Conservation (phyloP, 2,329 filamentous ascomycete species). For the Ophiostoma triangulosporum region DNA sequence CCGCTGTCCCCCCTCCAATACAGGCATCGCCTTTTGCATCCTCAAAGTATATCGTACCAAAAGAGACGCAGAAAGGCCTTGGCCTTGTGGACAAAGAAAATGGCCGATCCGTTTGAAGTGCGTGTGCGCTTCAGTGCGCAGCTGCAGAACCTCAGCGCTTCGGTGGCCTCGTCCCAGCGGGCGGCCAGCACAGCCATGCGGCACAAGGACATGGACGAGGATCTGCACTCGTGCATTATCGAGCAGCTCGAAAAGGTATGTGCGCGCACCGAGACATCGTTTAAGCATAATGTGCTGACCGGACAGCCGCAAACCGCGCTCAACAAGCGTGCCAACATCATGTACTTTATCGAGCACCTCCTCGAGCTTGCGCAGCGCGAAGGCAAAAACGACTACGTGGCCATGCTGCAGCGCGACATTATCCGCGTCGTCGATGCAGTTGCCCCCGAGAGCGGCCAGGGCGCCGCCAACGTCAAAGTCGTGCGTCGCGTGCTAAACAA, state of each 20-base stretch:
- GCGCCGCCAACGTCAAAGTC: conserved; percentile 87
- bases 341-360: conserved; percentile 96
- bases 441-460: conserved; percentile 71
- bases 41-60: neutral
- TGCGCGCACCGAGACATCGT: neutral
- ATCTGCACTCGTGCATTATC: conserved; percentile 91
- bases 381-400: conserved; percentile 66
- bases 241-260: conserved; percentile 79
- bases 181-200: conserved; percentile 90
- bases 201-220: conserved; percentile 89
- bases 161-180: conserved; percentile 77
- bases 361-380: conserved; percentile 73
- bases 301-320: conserved; percentile 57
- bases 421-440: conserved; percentile 84
- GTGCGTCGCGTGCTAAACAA: conserved; percentile 64
- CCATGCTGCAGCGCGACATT: conserved; percentile 93
- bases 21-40: too few species aligned
- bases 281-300: conserved; percentile 7
- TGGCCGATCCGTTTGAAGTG: conserved; percentile 87
- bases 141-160: conserved; percentile 82
- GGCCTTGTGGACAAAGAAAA: conserved; percentile 15
- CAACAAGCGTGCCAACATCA: conserved; percentile 96
- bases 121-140: conserved; percentile 91
- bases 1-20: too few species aligned
- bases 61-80: neutral